Percentiles rank a stretch among this genome's conserved stretches.
phyloP scores from a whole-genome alignment of 2,329 filamentous ascomycete species.

The Magnaporthales sp. region DNA sequence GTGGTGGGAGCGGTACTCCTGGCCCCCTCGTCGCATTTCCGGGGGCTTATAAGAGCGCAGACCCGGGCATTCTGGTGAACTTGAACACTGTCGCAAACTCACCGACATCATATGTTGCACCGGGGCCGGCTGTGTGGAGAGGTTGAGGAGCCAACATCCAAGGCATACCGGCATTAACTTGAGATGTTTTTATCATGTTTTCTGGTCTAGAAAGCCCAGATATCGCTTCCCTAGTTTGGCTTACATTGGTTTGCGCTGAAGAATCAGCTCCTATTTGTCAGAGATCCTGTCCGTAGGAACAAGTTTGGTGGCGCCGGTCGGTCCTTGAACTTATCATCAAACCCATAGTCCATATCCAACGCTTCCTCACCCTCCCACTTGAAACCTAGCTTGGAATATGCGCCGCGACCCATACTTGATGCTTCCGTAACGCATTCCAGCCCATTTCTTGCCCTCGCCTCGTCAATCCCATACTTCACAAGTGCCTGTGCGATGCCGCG shows the following conservation, averaged over 20 bases:
- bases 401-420: conserved; percentile 36
- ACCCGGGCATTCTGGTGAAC: conserved; percentile 24
- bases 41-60: conserved; percentile 22
- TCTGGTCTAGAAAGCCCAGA: neutral
- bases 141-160: neutral
- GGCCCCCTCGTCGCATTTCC: conserved; percentile 21
- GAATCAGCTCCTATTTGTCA: neutral
- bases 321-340: conserved; percentile 32
- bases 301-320: conserved; percentile 31
- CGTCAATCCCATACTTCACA: conserved; percentile 39
- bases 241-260: neutral
- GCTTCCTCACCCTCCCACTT: conserved; percentile 26
- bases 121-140: conserved; percentile 26
- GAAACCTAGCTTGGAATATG: conserved; percentile 38
- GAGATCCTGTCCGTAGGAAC: conserved; percentile 29
- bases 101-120: conserved; percentile 19
- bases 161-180: neutral
- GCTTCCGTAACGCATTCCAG: conserved; percentile 35
- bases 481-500: conserved; percentile 33
- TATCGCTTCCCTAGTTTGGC: neutral
- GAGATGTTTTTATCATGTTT: neutral
- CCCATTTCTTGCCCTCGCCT: conserved; percentile 28
- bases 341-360: conserved; percentile 25
- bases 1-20: conserved; percentile 23
- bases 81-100: conserved; percentile 19